Evolutionary conservation across 169 alveolate genomes (phyloP), one percentile per base, ranked within the genome.

Genomic region (Besnoitia besnoiti): DNA sequence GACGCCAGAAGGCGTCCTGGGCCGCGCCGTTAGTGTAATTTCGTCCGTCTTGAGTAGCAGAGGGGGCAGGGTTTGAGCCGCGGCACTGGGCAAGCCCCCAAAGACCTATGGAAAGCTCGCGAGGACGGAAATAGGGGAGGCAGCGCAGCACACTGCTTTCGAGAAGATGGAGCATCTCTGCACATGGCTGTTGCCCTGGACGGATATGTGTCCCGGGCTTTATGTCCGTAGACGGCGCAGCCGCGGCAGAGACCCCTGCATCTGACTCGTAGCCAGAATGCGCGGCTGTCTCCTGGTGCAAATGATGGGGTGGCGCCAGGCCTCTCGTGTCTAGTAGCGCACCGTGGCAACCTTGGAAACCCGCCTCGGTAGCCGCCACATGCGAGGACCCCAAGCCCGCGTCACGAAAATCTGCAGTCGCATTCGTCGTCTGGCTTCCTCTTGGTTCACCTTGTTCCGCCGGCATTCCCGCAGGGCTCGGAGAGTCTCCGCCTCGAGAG

Each of bases 71-170:
- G 1, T 4, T 42, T 42, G 87, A 39, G n/a, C 39, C 82, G 82
- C 40, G 87, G 59, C 50, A 42, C 87, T 77, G 87, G 3, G 87
- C 87, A 19, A 77, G 5, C 21, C 87, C 59, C 87, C 87, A 77
- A 24, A 77, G 87, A 0, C 61, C 55, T 1, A 77, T n/a, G 7
- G 59, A 21, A 16, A 77, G 40, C 12, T 42, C 40, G 35, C 87
- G 55, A 1, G 87, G 87, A 3, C 40, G 37, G 37, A 77, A 77
- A 24, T 39, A 35, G 8, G 49, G 61, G 49, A 77, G 59, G 40
- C 87, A 77, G 40, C n/a, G 49, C 7, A 24, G 19, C 40, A 77
- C 87, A 14, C 44, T 16, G 35, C 19, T 77, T 55, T 40, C 59
- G 55, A 77, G 87, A 19, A 77, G 59, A 42, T 10, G n/a, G 82